A percentile compares a stretch with the other conserved stretches of the same genome.
phyloP scores from a whole-genome alignment of 208 protist species.

The Angomonas ambiguus region DNA sequence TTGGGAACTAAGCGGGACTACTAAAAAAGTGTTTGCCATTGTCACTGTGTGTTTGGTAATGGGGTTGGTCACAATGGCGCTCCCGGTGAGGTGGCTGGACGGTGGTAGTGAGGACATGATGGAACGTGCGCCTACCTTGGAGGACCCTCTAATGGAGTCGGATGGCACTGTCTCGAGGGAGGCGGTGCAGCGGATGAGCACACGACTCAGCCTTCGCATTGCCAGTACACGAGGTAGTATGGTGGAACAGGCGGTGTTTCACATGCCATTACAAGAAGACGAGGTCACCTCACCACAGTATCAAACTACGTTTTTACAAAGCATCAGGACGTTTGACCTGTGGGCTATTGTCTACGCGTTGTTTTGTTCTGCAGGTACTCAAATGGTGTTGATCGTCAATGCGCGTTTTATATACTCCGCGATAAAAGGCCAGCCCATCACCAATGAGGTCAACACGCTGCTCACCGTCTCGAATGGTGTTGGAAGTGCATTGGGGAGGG shows the following conservation, averaged over 20 bases:
- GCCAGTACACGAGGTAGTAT: conserved; percentile 29
- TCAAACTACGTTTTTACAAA: conserved; percentile 52
- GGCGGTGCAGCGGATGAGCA: conserved; percentile 25
- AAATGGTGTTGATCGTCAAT: conserved; percentile 68
- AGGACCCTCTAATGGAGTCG: not conserved
- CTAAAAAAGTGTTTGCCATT: conserved; percentile 36
- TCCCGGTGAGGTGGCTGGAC: conserved; percentile 50
- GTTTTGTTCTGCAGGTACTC: conserved; percentile 49
- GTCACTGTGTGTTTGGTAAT: conserved; percentile 27
- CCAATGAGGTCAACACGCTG: conserved; percentile 40
- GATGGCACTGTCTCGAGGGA: conserved; percentile 7
- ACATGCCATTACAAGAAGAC: conserved; percentile 24
- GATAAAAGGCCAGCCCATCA: conserved; percentile 27
- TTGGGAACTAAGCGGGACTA: conserved; percentile 19
- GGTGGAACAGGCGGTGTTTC: conserved; percentile 26
- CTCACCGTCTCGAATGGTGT: conserved; percentile 62
- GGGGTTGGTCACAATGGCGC: conserved; percentile 38
- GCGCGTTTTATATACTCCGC: conserved; percentile 72
- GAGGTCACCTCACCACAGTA: conserved; percentile 70
- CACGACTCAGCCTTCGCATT: conserved; percentile 17
- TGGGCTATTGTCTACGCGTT: conserved; percentile 57
- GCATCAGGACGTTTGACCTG: conserved; percentile 35
- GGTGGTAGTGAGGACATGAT: conserved; percentile 21
- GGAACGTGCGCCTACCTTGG: conserved; percentile 11
- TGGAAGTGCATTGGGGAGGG: conserved; percentile 60